Evolutionary conservation across 176 grass and related monocot genomes (phyloP).

Genomic region (Lolium multiflorum): DNA sequence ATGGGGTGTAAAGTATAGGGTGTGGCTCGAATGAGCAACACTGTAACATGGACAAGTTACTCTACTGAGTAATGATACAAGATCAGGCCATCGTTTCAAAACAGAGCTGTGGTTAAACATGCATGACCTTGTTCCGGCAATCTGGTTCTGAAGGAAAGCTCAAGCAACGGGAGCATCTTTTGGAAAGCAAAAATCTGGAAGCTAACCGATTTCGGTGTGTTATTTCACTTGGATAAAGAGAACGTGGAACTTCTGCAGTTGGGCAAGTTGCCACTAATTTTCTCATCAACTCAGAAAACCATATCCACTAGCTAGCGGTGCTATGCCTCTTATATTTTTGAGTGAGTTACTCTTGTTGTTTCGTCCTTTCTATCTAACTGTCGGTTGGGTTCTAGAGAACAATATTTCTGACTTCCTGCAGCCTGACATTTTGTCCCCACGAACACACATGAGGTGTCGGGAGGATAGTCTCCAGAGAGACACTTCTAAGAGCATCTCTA

Average conservation of each 20-base stretch:
- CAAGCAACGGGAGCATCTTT: background rate
- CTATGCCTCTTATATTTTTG: background rate
- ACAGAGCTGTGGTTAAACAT: background rate
- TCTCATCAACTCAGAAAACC: constrained; percentile 33
- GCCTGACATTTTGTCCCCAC: background rate
- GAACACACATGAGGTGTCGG: constrained; percentile 11
- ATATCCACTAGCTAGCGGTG: constrained; percentile 38
- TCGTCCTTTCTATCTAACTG: constrained; percentile 19
- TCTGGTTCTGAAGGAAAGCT: constrained; percentile 4
- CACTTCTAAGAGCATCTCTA: background rate
- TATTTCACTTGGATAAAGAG: constrained; percentile 49
- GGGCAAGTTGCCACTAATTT: constrained; percentile 45
- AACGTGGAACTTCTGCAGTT: constrained; percentile 43
- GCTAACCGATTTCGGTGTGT: too few relatives aligned
- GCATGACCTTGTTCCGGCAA: constrained; percentile 15
- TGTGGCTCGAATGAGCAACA: constrained; percentile 37
- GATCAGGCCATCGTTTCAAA: constrained; percentile 17
- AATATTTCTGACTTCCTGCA: background rate
- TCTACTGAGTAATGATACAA: constrained; percentile 1
- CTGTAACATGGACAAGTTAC: constrained; percentile 23
- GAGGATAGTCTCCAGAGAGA: constrained; percentile 28
- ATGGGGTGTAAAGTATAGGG: constrained; percentile 31
- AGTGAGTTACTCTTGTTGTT: background rate
- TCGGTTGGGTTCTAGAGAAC: constrained; percentile 15
- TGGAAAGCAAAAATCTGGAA: too few relatives aligned